These are phyloP conservation scores for Dioszegia hungarica DNA, from an alignment of 768 basidiomycete genomes.

Conservation along the genomic window DNA sequence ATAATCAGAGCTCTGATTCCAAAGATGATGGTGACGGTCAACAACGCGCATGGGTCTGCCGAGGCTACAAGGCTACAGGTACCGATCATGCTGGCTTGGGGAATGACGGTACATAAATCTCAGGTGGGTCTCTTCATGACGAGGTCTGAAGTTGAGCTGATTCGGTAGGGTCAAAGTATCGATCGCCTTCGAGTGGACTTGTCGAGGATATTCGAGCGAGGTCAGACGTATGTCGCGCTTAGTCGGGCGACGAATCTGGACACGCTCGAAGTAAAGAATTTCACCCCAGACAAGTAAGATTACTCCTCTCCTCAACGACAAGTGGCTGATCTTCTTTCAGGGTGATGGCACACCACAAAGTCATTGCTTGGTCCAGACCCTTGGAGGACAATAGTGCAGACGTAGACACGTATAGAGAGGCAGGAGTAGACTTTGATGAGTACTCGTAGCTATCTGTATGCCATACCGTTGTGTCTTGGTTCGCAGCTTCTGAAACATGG, in stretches of 20 bases:
- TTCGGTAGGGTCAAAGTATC: conserved; percentile 54
- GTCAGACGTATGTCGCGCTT: conserved; percentile 44
- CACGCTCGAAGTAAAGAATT: conserved; percentile 33
- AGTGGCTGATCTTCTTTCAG: conserved; percentile 7
- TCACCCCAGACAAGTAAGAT: conserved; percentile 23
- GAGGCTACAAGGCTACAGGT: conserved; percentile 54
- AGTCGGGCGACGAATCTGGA: conserved; percentile 45
- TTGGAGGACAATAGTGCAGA: conserved; percentile 25
- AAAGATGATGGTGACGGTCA: conserved; percentile 26
- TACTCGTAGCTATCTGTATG: no score
- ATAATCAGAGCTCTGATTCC: conserved; percentile 18
- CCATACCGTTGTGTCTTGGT: no score
- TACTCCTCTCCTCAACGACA: background rate
- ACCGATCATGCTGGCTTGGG: conserved; percentile 78
- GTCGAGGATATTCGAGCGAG: conserved; percentile 68
- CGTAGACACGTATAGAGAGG: conserved; percentile 11
- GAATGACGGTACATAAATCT: conserved; percentile 19
- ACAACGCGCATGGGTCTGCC: conserved; percentile 25
- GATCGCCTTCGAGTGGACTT: conserved; percentile 89
- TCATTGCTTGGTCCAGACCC: conserved; percentile 30
- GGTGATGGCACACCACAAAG: conserved; percentile 32
- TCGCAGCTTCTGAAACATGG: no score
- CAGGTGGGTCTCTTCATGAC: conserved; percentile 1
- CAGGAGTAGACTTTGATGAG: background rate
- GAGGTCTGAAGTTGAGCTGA: background rate